Evolutionary conservation across 2,329 filamentous ascomycete species (phyloP).

Genomic region (Aspergillus terreus): DNA sequence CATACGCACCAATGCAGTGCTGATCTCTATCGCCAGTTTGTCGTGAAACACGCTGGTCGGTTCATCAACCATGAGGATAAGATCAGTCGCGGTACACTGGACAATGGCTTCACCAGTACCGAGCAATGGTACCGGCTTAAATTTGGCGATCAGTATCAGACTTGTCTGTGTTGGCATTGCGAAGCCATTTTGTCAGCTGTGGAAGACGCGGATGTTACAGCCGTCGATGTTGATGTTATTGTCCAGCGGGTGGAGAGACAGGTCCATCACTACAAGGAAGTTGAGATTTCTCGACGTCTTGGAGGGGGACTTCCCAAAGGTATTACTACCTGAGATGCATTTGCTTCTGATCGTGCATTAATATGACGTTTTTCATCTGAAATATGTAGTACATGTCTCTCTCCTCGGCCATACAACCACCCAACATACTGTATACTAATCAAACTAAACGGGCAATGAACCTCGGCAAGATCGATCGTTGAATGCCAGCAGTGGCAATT

Average conservation of each 20-base stretch:
- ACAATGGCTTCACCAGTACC: conserved; percentile 52
- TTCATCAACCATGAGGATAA: conserved; percentile 79
- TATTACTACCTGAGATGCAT: too few relatives aligned
- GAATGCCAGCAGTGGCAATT: too few relatives aligned
- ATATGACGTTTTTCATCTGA: too few relatives aligned
- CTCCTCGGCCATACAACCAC: too few relatives aligned
- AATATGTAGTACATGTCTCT: too few relatives aligned
- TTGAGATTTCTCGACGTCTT: background rate
- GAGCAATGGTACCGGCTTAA: conserved; percentile 2
- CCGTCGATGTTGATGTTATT: background rate
- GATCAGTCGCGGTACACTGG: conserved; percentile 61
- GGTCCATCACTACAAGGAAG: background rate
- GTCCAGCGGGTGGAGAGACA: background rate
- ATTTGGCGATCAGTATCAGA: conserved; percentile 62
- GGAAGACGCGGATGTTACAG: background rate
- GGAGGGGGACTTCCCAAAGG: too few relatives aligned
- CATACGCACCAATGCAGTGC: conserved; percentile 31
- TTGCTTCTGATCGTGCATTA: too few relatives aligned
- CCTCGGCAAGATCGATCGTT: too few relatives aligned
- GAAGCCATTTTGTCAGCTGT: conserved; percentile 49
- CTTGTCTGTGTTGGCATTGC: conserved; percentile 78
- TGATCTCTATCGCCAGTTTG: conserved; percentile 36
- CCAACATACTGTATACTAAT: too few relatives aligned
- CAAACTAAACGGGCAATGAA: too few relatives aligned
- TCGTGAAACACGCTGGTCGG: conserved; percentile 36